phyloP scores from a whole-genome alignment of 768 basidiomycete species.

The Pleurotus platypus region DNA sequence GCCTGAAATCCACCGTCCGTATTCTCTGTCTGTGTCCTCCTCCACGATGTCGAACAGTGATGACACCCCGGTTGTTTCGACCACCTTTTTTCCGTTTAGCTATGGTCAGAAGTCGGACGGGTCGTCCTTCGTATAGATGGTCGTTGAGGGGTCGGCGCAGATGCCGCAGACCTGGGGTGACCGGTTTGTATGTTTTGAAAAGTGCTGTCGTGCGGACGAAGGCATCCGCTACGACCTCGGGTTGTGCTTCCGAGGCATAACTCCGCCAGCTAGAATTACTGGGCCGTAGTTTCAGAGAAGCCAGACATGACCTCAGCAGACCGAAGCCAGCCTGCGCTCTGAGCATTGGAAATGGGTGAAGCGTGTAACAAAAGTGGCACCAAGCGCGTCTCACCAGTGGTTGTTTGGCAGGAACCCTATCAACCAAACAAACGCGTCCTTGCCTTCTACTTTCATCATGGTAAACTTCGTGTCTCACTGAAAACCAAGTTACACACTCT shows the following conservation, averaged over 20 bases:
- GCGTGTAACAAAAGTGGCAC: too few relatives aligned
- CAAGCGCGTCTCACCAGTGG: not conserved
- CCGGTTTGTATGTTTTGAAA: conserved; percentile 89
- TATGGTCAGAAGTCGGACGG: conserved; percentile 77
- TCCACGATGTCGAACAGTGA: conserved; percentile 86
- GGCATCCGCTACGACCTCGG: conserved; percentile 21
- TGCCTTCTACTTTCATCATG: conserved; percentile 8
- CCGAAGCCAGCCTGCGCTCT: not conserved
- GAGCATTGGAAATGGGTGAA: not conserved
- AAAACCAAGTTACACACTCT: not conserved
- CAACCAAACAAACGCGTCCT: conserved; percentile 7
- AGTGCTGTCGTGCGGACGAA: conserved; percentile 50
- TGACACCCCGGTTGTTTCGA: conserved; percentile 75
- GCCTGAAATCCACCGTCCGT: conserved; percentile 81
- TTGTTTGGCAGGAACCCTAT: conserved; percentile 1
- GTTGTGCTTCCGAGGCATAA: conserved; percentile 31
- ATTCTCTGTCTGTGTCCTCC: conserved; percentile 90
- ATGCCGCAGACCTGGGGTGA: conserved; percentile 84
- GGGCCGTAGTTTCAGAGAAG: not conserved
- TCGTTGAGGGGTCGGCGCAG: conserved; percentile 76
- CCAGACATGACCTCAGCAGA: not conserved
- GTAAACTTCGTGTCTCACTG: not conserved
- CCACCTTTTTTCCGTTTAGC: conserved; percentile 85
- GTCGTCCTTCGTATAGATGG: conserved; percentile 84
- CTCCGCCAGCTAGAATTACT: conserved; percentile 11